phyloP scores from a whole-genome alignment of 2,329 filamentous ascomycete genomes.

The Aspergillus ochraceus region DNA sequence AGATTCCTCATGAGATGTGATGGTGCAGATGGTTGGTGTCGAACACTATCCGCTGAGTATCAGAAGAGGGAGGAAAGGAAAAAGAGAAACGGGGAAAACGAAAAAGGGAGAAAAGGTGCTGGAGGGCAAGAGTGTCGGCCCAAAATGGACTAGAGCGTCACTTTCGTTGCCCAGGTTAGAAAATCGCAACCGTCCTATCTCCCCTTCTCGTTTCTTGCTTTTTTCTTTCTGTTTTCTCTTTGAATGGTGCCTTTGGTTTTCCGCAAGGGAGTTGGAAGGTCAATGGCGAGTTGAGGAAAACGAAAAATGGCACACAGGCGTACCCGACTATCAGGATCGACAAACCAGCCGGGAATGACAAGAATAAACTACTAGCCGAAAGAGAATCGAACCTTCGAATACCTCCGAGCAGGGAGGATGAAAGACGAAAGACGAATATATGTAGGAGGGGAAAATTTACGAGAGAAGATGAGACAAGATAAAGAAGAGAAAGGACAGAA shows the following conservation, averaged over 20 bases:
- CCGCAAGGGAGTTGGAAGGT: slow-evolving; percentile 21
- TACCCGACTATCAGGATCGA: slow-evolving; percentile 22
- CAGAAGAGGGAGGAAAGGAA: slow-evolving; percentile 12
- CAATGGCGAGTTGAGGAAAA: slow-evolving; percentile 15
- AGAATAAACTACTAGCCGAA: slow-evolving; percentile 11
- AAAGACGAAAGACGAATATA: slow-evolving; percentile 2
- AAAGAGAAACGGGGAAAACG: slow-evolving; percentile 17
- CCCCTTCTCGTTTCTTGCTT: slow-evolving; percentile 11
- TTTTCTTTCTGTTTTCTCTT: slow-evolving; percentile 16
- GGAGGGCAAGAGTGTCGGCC: slow-evolving; percentile 1
- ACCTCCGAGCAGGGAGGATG: slow-evolving; percentile 4
- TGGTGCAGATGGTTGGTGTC: slow-evolving; percentile 13
- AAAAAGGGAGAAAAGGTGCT: slow-evolving; percentile 7
- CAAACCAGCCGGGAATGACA: slow-evolving; percentile 14
- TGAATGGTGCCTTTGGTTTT: slow-evolving; percentile 8
- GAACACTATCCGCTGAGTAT: slow-evolving; percentile 21
- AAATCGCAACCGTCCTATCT: not conserved
- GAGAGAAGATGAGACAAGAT: not conserved
- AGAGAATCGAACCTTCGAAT: slow-evolving; percentile 11
- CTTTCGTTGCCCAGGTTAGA: not conserved
- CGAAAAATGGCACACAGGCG: slow-evolving; percentile 8
- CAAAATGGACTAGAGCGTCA: slow-evolving; percentile 3
- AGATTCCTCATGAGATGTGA: slow-evolving; percentile 24
- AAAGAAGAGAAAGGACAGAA: not conserved
- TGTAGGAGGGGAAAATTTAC: not conserved